Evolutionary conservation across 106 monocot genomes (phyloP).

Genomic region (Gastrodia elata): DNA sequence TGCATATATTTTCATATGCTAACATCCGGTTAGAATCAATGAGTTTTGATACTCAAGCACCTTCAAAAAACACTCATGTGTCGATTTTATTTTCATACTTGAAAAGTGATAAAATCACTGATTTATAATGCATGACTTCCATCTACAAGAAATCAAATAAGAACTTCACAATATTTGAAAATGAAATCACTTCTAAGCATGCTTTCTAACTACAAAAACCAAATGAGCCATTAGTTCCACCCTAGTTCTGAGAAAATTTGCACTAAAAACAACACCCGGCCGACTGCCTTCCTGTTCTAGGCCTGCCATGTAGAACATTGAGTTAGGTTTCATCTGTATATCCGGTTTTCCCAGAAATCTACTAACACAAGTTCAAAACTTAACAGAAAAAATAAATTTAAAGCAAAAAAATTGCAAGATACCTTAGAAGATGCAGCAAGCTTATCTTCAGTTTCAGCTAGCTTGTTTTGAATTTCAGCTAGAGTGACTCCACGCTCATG

Average conservation of each 20-base stretch:
- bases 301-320: background rate
- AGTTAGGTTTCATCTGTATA: background rate
- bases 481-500: slow-evolving; percentile 31
- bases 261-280: background rate
- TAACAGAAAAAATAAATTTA: background rate
- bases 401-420: slow-evolving; percentile 2
- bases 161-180: background rate
- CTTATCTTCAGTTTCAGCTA: slow-evolving; percentile 4
- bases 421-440: slow-evolving; percentile 39
- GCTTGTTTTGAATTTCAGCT: slow-evolving; percentile 26
- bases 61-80: background rate
- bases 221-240: background rate
- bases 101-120: background rate
- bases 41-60: background rate
- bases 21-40: background rate
- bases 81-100: background rate
- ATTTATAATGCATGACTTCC: background rate
- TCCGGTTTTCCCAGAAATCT: background rate
- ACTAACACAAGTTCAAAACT: background rate
- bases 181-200: background rate
- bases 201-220: background rate
- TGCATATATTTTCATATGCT: background rate
- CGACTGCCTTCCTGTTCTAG: background rate
- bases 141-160: background rate
- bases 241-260: background rate